Evolutionary conservation across 805 yeast genomes (phyloP).

Genomic region (Myxozyma sirexii): DNA sequence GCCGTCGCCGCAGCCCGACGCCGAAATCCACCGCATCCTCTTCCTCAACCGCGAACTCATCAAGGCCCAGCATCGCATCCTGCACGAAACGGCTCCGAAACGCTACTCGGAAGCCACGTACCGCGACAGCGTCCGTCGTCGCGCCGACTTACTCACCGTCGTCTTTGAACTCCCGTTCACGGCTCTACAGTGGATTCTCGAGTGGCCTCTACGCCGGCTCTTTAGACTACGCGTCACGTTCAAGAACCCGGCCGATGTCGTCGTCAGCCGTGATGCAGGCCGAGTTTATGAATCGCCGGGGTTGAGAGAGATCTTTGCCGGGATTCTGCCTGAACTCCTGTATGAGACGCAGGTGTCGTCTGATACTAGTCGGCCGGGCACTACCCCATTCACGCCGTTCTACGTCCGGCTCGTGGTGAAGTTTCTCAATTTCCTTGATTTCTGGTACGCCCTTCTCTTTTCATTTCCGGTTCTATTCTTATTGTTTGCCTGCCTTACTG

Average conservation of each 20-base stretch:
- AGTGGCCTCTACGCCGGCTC: background rate
- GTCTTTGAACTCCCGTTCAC: background rate
- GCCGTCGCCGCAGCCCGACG: background rate
- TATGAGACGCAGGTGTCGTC: too few relatives aligned
- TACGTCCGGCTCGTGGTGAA: too few relatives aligned
- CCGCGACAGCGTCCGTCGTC: too few relatives aligned
- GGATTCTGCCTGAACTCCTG: background rate
- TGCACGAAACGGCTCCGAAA: background rate
- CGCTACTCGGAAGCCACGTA: background rate
- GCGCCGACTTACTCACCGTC: background rate
- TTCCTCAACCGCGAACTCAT: background rate
- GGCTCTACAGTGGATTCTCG: background rate
- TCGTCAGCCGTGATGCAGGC: background rate
- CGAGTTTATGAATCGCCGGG: background rate
- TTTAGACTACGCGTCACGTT: background rate
- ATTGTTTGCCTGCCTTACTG: too few relatives aligned
- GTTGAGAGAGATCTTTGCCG: background rate
- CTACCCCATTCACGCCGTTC: too few relatives aligned
- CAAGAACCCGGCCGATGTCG: background rate
- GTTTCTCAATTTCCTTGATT: background rate
- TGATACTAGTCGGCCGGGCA: too few relatives aligned
- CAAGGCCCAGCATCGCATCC: background rate
- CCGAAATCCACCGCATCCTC: slow-evolving; percentile 1
- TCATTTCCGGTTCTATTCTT: too few relatives aligned
- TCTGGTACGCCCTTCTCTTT: background rate